Conservation (phyloP, 345 rosid species). For the Anastatica hierochuntica region DNA sequence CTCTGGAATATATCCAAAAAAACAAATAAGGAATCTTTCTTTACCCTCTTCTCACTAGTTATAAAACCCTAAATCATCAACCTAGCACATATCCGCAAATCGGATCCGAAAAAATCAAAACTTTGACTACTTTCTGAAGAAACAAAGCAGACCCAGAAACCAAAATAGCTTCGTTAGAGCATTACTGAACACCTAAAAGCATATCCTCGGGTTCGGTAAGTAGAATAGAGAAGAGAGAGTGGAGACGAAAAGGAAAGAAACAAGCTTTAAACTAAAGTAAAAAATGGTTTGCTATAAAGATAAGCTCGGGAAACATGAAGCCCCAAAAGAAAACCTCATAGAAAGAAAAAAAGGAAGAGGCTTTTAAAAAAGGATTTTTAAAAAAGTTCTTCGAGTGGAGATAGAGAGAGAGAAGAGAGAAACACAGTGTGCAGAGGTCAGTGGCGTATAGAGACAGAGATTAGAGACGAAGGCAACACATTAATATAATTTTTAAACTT, state of each 20-base stretch:
- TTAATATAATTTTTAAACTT: not conserved
- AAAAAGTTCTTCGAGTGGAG: conserved; percentile 12
- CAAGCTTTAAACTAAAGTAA: conserved; percentile 11
- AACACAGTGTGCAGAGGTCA: not conserved
- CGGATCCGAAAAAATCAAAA: not conserved
- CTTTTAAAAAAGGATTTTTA: conserved; percentile 22
- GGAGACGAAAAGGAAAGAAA: not conserved
- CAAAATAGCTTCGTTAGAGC: conserved; percentile 5
- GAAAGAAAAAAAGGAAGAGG: not conserved
- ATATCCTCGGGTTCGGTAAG: conserved; percentile 3
- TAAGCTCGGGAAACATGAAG: conserved; percentile 17
- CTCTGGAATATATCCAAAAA: conserved; percentile 22
- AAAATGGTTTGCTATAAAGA: no score
- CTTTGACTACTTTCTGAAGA: not conserved
- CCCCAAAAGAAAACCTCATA: conserved; percentile 16
- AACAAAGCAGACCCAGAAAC: conserved; percentile 3
- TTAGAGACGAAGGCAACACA: conserved; percentile 24
- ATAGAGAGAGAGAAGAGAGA: not conserved
- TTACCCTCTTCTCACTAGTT: conserved; percentile 1
- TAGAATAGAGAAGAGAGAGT: not conserved
- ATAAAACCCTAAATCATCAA: not conserved
- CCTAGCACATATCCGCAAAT: no score
- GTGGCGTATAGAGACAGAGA: conserved; percentile 21
- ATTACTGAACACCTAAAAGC: conserved; percentile 15
- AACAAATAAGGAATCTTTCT: conserved; percentile 13